Evolutionary conservation across 768 basidiomycete species (phyloP), one percentile per base, ranked within the genome.

Genomic region (Ephemerocybe angulata): DNA sequence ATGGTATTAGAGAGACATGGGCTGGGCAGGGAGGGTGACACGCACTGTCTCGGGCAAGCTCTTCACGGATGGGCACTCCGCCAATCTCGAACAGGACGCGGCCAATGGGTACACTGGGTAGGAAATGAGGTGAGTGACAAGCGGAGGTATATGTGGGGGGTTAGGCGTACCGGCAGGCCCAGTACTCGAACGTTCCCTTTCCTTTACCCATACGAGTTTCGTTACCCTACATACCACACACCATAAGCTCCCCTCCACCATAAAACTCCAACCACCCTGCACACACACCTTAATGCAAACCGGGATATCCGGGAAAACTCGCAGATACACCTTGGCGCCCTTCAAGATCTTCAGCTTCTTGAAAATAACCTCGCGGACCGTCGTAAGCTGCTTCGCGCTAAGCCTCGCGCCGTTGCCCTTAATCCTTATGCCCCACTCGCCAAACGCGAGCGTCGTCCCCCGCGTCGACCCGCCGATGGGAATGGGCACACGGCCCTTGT

Each of bases 201-300:
- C 97, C 97, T 73, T 98, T 98, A 49, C 97, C 97, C 97, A 98
- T 98, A 79, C 97, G 89, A 4, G 93, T 95, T 71, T 98, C 95
- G 63, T 97, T 98, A 52, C 97, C 96, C 91, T 93, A 55, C 33
- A 35, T 35, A n/a, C n/a, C n/a, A n/a, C n/a, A n/a, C n/a, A n/a
- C n/a, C n/a, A n/a, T n/a, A n/a, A n/a, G n/a, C n/a, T n/a, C n/a
- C n/a, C n/a, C n/a, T n/a, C 33, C 33, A 35, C n/a, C 5, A n/a
- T 17, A 49, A 51, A 13, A 46, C 46, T 38, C 10, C 31, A 30
- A 43, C 1, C 13, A 17, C 33, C 15, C 43, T 27, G 47, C 15
- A 33, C 7, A 63, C 77, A 41, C 55, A 91, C 93, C 83, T 99
- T 98, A 52, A 98, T 86, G 76, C 95, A 97, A 56, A 99, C 94